Percentiles rank a stretch among this genome's conserved stretches.
These are phyloP conservation scores for Xylaria sp. DNA, from an alignment of 2,329 filamentous ascomycete species.

Conservation along the genomic window DNA sequence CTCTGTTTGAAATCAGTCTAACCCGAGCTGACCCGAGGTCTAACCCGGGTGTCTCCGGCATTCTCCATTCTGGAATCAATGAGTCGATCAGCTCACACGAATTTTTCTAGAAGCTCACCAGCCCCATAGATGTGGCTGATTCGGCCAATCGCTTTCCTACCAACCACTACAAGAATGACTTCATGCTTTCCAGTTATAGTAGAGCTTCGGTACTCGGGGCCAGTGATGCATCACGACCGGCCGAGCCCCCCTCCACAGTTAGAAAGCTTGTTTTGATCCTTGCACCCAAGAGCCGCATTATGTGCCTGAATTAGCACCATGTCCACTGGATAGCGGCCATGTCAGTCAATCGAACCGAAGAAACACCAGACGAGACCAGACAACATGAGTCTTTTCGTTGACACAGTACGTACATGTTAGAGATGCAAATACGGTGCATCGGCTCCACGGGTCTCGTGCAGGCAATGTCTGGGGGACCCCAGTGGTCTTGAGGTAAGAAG, in stretches of 20 bases:
- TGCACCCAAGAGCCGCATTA: constrained; percentile 25
- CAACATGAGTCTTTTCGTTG: neutral
- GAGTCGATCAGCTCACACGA: constrained; percentile 11
- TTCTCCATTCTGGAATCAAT: neutral
- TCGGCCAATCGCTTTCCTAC: constrained; percentile 6
- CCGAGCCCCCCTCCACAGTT: neutral
- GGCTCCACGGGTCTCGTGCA: constrained; percentile 9
- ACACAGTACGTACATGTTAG: neutral
- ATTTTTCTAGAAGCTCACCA: constrained; percentile 17
- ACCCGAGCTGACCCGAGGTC: too few relatives aligned
- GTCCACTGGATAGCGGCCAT: neutral
- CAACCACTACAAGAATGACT: constrained; percentile 2
- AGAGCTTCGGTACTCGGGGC: constrained; percentile 21
- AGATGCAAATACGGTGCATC: constrained; percentile 4
- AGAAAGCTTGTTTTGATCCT: constrained; percentile 27
- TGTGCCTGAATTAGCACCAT: neutral
- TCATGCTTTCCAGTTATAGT: constrained; percentile 15
- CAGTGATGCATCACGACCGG: constrained; percentile 11
- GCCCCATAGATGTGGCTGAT: constrained; percentile 9
- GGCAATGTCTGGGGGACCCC: constrained; percentile 1
- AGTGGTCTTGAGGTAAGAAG: neutral
- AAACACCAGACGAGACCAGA: too few relatives aligned
- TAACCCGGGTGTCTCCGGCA: too few relatives aligned
- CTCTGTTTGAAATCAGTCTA: constrained; percentile 16
- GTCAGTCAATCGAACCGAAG: neutral